phyloP scores from a whole-genome alignment of 2,329 filamentous ascomycete species.

The Rhinocladiella similis region DNA sequence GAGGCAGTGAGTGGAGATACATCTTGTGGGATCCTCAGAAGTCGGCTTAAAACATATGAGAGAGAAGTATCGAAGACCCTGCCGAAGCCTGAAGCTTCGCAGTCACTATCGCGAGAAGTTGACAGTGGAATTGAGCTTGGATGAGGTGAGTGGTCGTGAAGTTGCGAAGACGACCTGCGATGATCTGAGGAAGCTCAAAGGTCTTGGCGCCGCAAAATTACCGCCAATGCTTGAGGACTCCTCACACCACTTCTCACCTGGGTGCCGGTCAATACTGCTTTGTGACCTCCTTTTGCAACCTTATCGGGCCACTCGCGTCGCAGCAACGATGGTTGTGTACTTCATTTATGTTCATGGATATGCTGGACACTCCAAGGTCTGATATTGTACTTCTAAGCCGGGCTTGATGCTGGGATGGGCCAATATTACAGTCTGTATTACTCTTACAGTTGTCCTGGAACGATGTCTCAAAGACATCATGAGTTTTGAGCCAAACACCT shows the following conservation, averaged over 20 bases:
- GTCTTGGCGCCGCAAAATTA: conserved; percentile 24
- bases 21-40: conserved; percentile 31
- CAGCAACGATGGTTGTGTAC: no score
- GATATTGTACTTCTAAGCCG: no score
- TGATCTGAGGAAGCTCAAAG: conserved; percentile 16
- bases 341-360: no score
- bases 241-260: conserved; percentile 15
- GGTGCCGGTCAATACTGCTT: neutral
- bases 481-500: no score
- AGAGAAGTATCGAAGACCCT: conserved; percentile 12
- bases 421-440: no score
- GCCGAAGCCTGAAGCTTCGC: conserved; percentile 27
- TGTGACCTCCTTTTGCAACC: neutral
- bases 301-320: no score
- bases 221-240: neutral
- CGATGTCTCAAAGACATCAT: no score
- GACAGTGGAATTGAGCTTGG: conserved; percentile 13
- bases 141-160: conserved; percentile 6
- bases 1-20: conserved; percentile 48
- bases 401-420: no score
- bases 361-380: no score
- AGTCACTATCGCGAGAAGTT: conserved; percentile 17
- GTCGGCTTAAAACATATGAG: conserved; percentile 22
- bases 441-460: no score
- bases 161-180: conserved; percentile 16